These are phyloP conservation scores for Aspergillus uvarum DNA, from an alignment of 2,329 filamentous ascomycete genomes.

Conservation along the genomic window DNA sequence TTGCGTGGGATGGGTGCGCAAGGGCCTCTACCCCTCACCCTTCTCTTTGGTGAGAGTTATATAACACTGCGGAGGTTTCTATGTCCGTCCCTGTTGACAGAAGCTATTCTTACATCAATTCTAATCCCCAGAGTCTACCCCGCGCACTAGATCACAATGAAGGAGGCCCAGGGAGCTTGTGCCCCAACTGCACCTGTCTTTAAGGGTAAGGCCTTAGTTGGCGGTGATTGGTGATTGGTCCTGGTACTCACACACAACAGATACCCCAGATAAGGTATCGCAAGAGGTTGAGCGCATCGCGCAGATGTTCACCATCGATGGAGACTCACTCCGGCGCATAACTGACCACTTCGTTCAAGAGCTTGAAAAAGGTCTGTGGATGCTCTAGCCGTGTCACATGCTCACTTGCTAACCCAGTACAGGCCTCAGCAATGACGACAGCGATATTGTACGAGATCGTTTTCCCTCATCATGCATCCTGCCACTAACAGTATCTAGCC, in stretches of 20 bases:
- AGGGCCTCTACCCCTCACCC: not conserved
- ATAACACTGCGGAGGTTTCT: not conserved
- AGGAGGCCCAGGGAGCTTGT: not conserved
- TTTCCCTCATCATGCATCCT: not conserved
- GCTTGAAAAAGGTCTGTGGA: conserved; percentile 55
- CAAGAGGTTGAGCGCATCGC: not conserved
- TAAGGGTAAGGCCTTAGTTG: not conserved
- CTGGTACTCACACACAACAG: not conserved
- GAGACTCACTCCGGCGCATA: conserved; percentile 75
- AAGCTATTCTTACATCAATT: not conserved
- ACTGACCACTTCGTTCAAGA: conserved; percentile 82
- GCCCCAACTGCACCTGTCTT: not conserved
- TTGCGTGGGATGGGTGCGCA: not conserved
- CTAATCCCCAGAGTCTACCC: not conserved
- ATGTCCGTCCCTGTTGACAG: not conserved
- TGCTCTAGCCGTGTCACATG: not conserved
- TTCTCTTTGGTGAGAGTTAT: not conserved
- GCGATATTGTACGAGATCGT: not conserved
- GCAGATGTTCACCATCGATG: conserved; percentile 66
- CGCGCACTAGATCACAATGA: not conserved
- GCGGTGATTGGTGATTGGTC: not conserved
- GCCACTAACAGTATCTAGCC: conserved; percentile 42
- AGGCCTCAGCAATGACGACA: not conserved
- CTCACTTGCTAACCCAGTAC: not conserved
- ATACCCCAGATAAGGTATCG: not conserved